These are phyloP conservation scores for Thinopyrum elongatum DNA, from an alignment of 176 grass and related monocot species.

Conservation along the genomic window DNA sequence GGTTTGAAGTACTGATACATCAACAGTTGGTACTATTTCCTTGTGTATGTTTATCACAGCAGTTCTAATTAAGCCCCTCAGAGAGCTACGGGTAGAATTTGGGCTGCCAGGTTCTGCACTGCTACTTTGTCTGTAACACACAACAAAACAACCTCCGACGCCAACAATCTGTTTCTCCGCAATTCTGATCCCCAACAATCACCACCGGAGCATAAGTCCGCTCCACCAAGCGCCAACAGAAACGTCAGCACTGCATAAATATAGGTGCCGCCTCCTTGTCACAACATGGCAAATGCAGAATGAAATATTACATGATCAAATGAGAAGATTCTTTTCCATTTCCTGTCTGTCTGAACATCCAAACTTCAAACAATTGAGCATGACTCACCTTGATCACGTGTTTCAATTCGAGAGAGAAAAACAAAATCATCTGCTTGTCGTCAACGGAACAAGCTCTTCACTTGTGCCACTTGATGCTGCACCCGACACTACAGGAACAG, in stretches of 20 bases:
- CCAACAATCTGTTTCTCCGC: too few relatives aligned
- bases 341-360: background rate
- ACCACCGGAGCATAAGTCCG: background rate
- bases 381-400: background rate
- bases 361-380: background rate
- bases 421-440: background rate
- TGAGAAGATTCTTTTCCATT: background rate
- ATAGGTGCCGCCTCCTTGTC: background rate
- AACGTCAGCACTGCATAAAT: background rate
- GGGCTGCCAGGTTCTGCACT: background rate
- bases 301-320: background rate
- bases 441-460: background rate
- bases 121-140: background rate
- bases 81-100: background rate
- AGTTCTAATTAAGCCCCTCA: background rate
- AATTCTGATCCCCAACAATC: background rate
- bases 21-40: too few relatives aligned
- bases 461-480: conserved; percentile 96
- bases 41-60: background rate
- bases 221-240: background rate
- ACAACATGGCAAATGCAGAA: background rate
- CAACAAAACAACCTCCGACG: background rate
- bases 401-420: background rate
- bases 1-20: background rate
- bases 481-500: conserved; percentile 63